Base-by-base conservation (phyloP, 2,329 filamentous ascomycete species). In the Emmonsiellopsis sp. region DNA sequence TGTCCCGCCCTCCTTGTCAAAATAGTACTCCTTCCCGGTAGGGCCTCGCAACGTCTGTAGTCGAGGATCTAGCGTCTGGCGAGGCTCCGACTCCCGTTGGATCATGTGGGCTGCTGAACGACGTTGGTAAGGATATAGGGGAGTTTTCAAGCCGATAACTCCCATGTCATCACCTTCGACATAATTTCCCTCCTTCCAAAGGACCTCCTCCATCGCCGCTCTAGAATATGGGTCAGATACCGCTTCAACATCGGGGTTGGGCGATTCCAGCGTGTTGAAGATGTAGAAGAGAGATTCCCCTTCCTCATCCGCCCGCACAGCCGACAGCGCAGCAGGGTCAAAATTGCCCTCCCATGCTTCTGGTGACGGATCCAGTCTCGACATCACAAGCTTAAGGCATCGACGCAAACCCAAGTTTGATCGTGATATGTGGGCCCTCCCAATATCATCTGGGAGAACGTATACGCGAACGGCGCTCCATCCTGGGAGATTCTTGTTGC, bases 81-180 rank as follows among this genome's bases (percentile, higher is more conserved):
- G 76, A 0, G 86, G 82, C 21, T 83, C 77, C 5, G 78, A 70
- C 68, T 97, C 92, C 51, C 85, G 83, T 64, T 93, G 85, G 14
- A 95, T 71, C 90, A 97, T 96, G 32, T 85, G 66, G 3, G 87
- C 88, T 0, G 86, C 85, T 1, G 90, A 92, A 44, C 85, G 80
- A 49, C 84, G 79, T 66, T 97, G 92, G 61, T 95, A 94, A 0
- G 80, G 77, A 64, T 93, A 87, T 0, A 96, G 73, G 0, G 71
- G 71, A 0, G 88, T 87, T 54, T 71, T 70, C 31, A 77, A 63
- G 34, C 72, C 68, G 49, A 61, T 45, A 5, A 72, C 61, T 34
- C 62, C 55, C 37, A 57, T 56, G 21, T 60, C 57, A 7, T 60
- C 53, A 36, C 36, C 31, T 17, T 56, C 55, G 7, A 45, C 49